Conservation (phyloP, 2,329 filamentous ascomycete genomes). For the Fusarium redolens region DNA sequence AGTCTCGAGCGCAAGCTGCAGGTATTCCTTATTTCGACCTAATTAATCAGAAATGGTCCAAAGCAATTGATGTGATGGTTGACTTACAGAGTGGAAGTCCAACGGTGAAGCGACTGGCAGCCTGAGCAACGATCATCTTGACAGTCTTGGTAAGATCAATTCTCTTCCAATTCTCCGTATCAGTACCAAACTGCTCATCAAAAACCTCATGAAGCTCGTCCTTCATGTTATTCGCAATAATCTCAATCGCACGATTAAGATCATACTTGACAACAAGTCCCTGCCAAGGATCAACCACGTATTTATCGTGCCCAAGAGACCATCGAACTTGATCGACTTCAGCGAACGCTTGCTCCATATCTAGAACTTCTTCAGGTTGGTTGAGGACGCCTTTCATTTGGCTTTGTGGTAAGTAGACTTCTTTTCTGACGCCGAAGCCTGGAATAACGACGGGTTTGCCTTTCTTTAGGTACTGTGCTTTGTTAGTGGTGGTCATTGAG, state of each 20-base stretch:
- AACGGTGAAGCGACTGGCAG: slow-evolving; percentile 48
- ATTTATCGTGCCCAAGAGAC: slow-evolving; percentile 51
- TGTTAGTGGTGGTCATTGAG: neutral
- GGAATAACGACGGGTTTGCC: slow-evolving; percentile 56
- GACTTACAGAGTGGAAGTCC: slow-evolving; percentile 49
- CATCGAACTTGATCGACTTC: slow-evolving; percentile 54
- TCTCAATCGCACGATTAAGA: slow-evolving; percentile 50
- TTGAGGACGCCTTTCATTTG: slow-evolving; percentile 54
- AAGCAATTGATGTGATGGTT: fast-evolving
- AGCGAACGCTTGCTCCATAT: slow-evolving; percentile 50
- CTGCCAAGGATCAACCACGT: slow-evolving; percentile 52
- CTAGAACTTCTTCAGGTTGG: slow-evolving; percentile 54
- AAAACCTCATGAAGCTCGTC: slow-evolving; percentile 51
- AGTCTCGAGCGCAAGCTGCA: slow-evolving; percentile 45
- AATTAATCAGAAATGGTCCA: neutral
- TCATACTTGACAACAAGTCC: slow-evolving; percentile 51
- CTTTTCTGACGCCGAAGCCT: slow-evolving; percentile 52
- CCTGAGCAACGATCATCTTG: slow-evolving; percentile 48
- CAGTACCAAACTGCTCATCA: slow-evolving; percentile 50
- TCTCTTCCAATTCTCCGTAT: slow-evolving; percentile 50
- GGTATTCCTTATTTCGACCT: slow-evolving; percentile 51
- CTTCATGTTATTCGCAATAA: slow-evolving; percentile 49
- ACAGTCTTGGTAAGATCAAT: slow-evolving; percentile 45
- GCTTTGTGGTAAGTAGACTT: slow-evolving; percentile 56
- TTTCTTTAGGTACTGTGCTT: slow-evolving; percentile 54